Evolutionary conservation across 495 filamentous ascomycete species (phyloP).

Genomic region (Hypomontagnella submonticulosa): DNA sequence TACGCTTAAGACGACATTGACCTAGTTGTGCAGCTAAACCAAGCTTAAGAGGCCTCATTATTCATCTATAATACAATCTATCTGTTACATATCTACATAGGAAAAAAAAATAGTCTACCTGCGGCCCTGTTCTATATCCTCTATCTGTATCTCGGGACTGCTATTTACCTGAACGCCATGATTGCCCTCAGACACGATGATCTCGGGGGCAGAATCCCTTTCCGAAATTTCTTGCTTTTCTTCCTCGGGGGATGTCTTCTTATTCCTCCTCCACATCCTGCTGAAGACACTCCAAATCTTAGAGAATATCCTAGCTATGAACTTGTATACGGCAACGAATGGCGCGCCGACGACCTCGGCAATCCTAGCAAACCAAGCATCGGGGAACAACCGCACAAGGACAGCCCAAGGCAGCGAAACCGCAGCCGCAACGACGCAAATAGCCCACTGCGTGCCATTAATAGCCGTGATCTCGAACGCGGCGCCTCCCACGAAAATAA

Average conservation of each 20-base stretch:
- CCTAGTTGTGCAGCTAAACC: too few relatives aligned
- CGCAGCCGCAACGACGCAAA: slow-evolving; percentile 75
- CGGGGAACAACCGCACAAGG: slow-evolving; percentile 78
- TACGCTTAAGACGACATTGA: too few relatives aligned
- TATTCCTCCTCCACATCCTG: slow-evolving; percentile 39
- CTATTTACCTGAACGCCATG: neutral
- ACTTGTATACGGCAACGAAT: slow-evolving; percentile 38
- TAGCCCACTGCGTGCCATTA: slow-evolving; percentile 76
- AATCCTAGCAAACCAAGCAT: slow-evolving; percentile 54
- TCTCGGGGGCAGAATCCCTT: slow-evolving; percentile 30
- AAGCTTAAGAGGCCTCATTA: too few relatives aligned
- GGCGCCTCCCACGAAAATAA: slow-evolving; percentile 78
- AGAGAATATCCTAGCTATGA: slow-evolving; percentile 16
- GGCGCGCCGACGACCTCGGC: slow-evolving; percentile 35
- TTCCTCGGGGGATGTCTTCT: slow-evolving; percentile 3
- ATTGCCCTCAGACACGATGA: slow-evolving; percentile 29
- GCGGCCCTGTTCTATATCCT: slow-evolving; percentile 32
- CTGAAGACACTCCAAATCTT: slow-evolving; percentile 26
- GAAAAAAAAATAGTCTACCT: slow-evolving; percentile 11
- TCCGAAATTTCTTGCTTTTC: neutral
- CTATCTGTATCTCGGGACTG: slow-evolving; percentile 31
- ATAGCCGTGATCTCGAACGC: slow-evolving; percentile 74
- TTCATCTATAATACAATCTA: slow-evolving; percentile 10
- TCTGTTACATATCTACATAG: slow-evolving; percentile 4
- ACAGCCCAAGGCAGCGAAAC: slow-evolving; percentile 78